Base-by-base conservation (phyloP, 331 rosid genomes). In the Arachis monticola region DNA sequence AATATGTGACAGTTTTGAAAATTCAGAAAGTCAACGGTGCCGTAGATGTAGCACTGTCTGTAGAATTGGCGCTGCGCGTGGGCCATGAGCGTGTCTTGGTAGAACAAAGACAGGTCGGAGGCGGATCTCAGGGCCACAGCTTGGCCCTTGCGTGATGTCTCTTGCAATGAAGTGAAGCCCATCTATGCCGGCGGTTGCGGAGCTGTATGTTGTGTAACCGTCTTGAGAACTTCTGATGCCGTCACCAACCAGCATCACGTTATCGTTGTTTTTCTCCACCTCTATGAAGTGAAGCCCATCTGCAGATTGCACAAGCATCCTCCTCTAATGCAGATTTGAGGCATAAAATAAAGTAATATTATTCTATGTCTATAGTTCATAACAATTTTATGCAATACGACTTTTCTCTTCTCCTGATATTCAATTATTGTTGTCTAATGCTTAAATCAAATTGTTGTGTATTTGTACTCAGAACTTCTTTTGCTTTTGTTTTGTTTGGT, bases 21-120 rank as follows among this genome's bases (percentile, higher is more conserved):
- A 0, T 91, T 93, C 0, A 93, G 86, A 82, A 93, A 89, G 69
- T 93, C 98, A 1, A 93, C 72, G 2, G 97, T 91, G 80, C 98
- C 98, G 1, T 79, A 93, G 41, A 93, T 81, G 77, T 80, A 84
- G 10, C 98, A 89, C 48, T 87, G 85, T 42, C 87, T 69, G 51
- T 89, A 93, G 76, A 91, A 93, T 76, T 93, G 98, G 1, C 98
- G 82, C 5, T 93, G 98, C 1, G 97, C 90, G 2, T 91, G 90
- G 45, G 83, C 91, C 91, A 89, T 86, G 4, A 93, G 92, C 0
- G 97, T 93, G 87, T 93, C 98, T 86, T 93, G 98, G 70, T 89
- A 87, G 85, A 93, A 91, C 12, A 93, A 88, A 0, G 98, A 86
- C 46, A 93, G 91, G 47, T 93, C 98, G 0, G 97, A 91, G 38